phyloP scores from a whole-genome alignment of 192 early-diverging fungal species.

The Gonapodya prolifera region DNA sequence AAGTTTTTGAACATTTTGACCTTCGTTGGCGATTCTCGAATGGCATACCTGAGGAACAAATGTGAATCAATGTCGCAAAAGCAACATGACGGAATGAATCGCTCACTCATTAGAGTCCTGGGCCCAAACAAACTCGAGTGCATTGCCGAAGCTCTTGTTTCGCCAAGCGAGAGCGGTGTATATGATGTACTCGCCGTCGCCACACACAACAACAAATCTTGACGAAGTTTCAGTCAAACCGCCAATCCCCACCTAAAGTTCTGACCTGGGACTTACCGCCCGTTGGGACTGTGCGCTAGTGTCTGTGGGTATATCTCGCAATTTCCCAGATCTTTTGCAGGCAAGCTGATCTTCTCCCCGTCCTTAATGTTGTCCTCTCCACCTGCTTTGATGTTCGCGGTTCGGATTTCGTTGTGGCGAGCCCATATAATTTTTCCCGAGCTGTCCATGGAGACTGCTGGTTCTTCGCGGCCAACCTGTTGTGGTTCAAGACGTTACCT shows the following conservation, averaged over 20 bases:
- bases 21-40: conserved; percentile 82
- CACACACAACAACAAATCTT: conserved; percentile 93
- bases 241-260: conserved; percentile 2
- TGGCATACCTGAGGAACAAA: conserved; percentile 51
- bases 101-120: conserved; percentile 79
- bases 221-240: background rate
- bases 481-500: background rate
- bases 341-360: conserved; percentile 74
- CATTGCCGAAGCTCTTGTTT: conserved; percentile 97
- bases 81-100: conserved; percentile 1
- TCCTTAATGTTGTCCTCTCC: conserved; percentile 76
- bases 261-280: conserved; percentile 31
- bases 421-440: conserved; percentile 98
- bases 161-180: conserved; percentile 99
- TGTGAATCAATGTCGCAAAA: background rate
- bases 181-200: conserved; percentile 99
- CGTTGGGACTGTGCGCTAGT: conserved; percentile 93
- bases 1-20: conserved; percentile 89
- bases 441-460: conserved; percentile 91
- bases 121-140: conserved; percentile 95
- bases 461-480: conserved; percentile 83
- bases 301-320: conserved; percentile 97
- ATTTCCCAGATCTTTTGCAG: conserved; percentile 89
- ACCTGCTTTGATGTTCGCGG: conserved; percentile 68
- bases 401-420: conserved; percentile 90